Evolutionary conservation across 257 asterid species (phyloP).

Genomic region (Ilex asprella): DNA sequence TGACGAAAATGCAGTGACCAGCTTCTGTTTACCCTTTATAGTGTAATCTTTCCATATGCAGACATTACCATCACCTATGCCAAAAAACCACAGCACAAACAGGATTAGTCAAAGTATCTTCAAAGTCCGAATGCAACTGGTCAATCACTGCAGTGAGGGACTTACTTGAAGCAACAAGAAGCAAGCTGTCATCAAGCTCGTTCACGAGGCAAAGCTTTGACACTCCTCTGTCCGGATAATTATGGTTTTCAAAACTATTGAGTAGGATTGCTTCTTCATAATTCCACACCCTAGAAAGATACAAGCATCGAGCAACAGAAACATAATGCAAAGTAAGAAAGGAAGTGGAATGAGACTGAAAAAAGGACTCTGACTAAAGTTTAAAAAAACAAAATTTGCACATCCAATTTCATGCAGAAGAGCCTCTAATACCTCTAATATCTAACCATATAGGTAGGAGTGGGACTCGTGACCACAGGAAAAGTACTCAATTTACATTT

Average conservation of each 20-base stretch:
- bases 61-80: slow-evolving; percentile 80
- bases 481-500: too few species aligned
- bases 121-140: slow-evolving; percentile 9
- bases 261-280: slow-evolving; percentile 81
- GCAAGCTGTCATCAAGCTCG: slow-evolving; percentile 88
- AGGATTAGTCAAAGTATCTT: slow-evolving; percentile 5
- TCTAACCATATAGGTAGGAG: too few species aligned
- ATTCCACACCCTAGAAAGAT: slow-evolving; percentile 31
- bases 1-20: slow-evolving; percentile 86
- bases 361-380: neutral
- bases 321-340: neutral
- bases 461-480: too few species aligned
- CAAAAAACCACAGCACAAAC: slow-evolving; percentile 16
- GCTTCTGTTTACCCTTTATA: slow-evolving; percentile 61
- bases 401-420: neutral
- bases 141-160: slow-evolving; percentile 8
- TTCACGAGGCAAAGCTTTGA: slow-evolving; percentile 90
- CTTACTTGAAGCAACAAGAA: slow-evolving; percentile 97
- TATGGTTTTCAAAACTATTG: slow-evolving; percentile 84
- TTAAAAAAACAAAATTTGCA: neutral
- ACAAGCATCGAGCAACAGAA: slow-evolving; percentile 2
- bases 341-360: neutral
- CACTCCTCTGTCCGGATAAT: slow-evolving; percentile 81
- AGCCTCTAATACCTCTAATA: too few species aligned
- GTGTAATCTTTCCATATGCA: slow-evolving; percentile 93